phyloP scores from a whole-genome alignment of 2,329 filamentous ascomycete genomes.

The Simplicillium sp. region DNA sequence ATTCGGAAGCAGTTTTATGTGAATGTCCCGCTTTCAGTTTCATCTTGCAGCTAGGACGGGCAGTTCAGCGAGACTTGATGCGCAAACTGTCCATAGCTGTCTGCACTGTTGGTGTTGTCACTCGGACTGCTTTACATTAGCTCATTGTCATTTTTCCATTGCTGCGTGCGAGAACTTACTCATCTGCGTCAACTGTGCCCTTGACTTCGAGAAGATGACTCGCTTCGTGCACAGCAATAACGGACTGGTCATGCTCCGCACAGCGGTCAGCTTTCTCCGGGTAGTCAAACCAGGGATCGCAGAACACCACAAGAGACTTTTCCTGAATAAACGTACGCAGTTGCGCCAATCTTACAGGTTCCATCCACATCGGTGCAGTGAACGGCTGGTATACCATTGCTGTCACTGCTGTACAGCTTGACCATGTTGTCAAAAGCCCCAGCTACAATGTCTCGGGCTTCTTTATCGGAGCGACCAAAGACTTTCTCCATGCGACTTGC shows the following conservation, averaged over 20 bases:
- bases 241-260: constrained; percentile 50
- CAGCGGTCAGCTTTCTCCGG: constrained; percentile 36
- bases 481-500: constrained; percentile 40
- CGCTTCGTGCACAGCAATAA: constrained; percentile 41
- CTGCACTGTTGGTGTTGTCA: too few species aligned
- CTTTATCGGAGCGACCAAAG: constrained; percentile 41
- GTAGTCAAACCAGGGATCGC: constrained; percentile 38
- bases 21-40: too few species aligned
- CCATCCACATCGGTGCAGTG: constrained; percentile 7
- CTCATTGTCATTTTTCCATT: too few species aligned
- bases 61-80: too few species aligned
- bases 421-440: constrained; percentile 36
- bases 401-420: constrained; percentile 21
- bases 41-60: too few species aligned
- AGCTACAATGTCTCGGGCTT: constrained; percentile 33
- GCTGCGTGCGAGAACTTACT: too few species aligned
- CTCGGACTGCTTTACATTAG: too few species aligned
- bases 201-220: constrained; percentile 45
- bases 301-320: constrained; percentile 43
- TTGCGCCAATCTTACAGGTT: constrained; percentile 18
- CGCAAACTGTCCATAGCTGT: too few species aligned
- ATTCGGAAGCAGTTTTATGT: too few species aligned
- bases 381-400: constrained; percentile 2
- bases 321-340: constrained; percentile 38
- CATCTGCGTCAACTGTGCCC: constrained; percentile 37